Percentiles rank a stretch among this genome's conserved stretches.
These are phyloP conservation scores for Fusarium caatingaense DNA, from an alignment of 2,329 filamentous ascomycete genomes.

Conservation along the genomic window DNA sequence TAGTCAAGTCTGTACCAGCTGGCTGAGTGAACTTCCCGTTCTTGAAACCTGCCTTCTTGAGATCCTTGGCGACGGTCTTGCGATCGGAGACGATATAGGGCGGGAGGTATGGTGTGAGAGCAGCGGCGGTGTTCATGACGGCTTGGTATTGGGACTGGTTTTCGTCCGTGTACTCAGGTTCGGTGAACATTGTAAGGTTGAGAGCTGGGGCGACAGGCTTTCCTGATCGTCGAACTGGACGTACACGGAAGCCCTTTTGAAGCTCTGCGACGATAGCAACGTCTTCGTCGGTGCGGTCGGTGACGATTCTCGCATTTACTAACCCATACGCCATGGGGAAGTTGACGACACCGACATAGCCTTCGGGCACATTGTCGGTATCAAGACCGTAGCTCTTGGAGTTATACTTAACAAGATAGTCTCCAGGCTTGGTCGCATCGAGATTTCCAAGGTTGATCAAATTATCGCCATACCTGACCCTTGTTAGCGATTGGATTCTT, in stretches of 20 bases:
- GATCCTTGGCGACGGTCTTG: neutral
- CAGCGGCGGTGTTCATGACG: neutral
- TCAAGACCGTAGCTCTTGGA: neutral
- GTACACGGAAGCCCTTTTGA: neutral
- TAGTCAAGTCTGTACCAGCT: neutral
- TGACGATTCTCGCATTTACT: neutral
- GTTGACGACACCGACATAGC: neutral
- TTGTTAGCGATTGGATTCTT: accelerated
- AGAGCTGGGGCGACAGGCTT: neutral
- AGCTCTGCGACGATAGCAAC: neutral
- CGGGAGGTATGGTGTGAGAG: neutral
- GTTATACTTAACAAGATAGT: neutral
- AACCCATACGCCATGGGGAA: neutral
- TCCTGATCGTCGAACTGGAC: neutral
- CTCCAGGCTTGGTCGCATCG: neutral
- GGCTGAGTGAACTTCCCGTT: neutral
- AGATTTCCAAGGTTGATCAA: neutral
- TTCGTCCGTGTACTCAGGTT: neutral
- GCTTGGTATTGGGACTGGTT: neutral
- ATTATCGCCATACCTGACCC: neutral
- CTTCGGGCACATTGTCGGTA: neutral
- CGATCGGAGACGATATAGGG: neutral
- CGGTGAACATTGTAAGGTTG: neutral
- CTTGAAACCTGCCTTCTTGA: neutral
- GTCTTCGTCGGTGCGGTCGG: neutral